phyloP scores from a whole-genome alignment of 495 filamentous ascomycete species.

The Neurospora sp. region DNA sequence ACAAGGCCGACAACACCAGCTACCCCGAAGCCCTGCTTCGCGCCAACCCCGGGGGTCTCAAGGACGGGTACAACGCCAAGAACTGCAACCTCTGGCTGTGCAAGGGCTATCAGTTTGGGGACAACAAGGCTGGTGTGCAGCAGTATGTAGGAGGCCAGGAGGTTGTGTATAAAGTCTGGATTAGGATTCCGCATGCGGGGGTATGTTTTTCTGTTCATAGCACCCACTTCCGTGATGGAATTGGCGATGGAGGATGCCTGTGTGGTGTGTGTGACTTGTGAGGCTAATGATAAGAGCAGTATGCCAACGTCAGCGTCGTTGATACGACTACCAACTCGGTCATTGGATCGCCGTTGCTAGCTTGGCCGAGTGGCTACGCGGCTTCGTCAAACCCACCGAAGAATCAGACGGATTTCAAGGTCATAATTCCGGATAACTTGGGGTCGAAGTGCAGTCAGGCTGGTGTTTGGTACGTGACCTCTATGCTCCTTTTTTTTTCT shows the following conservation, averaged over 20 bases:
- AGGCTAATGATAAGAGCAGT: constrained; percentile 29
- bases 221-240: too few relatives aligned
- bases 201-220: neutral
- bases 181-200: constrained; percentile 47
- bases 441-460: constrained; percentile 45
- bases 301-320: constrained; percentile 61
- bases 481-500: neutral
- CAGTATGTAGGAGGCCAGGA: constrained; percentile 49
- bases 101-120: constrained; percentile 62
- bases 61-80: constrained; percentile 46
- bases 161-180: constrained; percentile 48
- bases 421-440: constrained; percentile 52
- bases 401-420: constrained; percentile 51
- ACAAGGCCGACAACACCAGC: constrained; percentile 52
- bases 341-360: constrained; percentile 43
- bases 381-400: constrained; percentile 43
- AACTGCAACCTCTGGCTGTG: constrained; percentile 59
- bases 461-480: constrained; percentile 44
- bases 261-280: neutral
- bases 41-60: constrained; percentile 34
- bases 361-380: constrained; percentile 41
- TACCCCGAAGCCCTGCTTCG: constrained; percentile 46
- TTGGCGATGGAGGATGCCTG: neutral
- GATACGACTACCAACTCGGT: constrained; percentile 50
- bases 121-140: constrained; percentile 58